Evolutionary conservation across 2,329 filamentous ascomycete species (phyloP).

Genomic region (Anisogramma anomala): DNA sequence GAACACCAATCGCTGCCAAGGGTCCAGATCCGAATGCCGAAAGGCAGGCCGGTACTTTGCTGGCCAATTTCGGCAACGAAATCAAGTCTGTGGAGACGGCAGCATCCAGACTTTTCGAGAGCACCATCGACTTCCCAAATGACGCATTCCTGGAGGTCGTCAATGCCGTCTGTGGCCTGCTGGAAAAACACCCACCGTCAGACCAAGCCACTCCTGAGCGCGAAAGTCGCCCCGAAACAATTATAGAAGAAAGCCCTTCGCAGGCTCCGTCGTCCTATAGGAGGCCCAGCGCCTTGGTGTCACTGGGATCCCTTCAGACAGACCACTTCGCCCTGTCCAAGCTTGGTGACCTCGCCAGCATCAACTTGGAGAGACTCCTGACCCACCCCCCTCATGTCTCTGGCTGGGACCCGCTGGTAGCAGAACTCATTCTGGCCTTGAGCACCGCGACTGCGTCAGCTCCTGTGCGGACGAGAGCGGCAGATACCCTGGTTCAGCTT

Average conservation of each 20-base stretch:
- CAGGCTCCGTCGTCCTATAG: constrained; percentile 28
- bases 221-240: constrained; percentile 27
- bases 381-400: constrained; percentile 53
- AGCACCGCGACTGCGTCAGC: constrained; percentile 35
- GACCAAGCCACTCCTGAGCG: constrained; percentile 17
- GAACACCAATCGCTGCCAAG: constrained; percentile 36
- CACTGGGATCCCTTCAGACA: constrained; percentile 45
- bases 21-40: constrained; percentile 38
- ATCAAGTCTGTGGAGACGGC: constrained; percentile 83
- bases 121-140: constrained; percentile 82
- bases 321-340: constrained; percentile 61
- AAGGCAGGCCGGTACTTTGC: constrained; percentile 37
- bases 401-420: constrained; percentile 61
- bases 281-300: constrained; percentile 34
- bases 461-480: constrained; percentile 47
- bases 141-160: constrained; percentile 69
- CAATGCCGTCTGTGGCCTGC: constrained; percentile 59
- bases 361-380: constrained; percentile 66
- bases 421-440: constrained; percentile 41
- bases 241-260: constrained; percentile 20
- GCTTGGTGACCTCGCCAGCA: constrained; percentile 57
- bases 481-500: constrained; percentile 50
- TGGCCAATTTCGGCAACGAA: constrained; percentile 64
- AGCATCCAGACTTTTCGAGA: constrained; percentile 76
- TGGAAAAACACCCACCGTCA: constrained; percentile 32